Conservation (phyloP, 441 rosid species). For the Syzygium syzygioides region DNA sequence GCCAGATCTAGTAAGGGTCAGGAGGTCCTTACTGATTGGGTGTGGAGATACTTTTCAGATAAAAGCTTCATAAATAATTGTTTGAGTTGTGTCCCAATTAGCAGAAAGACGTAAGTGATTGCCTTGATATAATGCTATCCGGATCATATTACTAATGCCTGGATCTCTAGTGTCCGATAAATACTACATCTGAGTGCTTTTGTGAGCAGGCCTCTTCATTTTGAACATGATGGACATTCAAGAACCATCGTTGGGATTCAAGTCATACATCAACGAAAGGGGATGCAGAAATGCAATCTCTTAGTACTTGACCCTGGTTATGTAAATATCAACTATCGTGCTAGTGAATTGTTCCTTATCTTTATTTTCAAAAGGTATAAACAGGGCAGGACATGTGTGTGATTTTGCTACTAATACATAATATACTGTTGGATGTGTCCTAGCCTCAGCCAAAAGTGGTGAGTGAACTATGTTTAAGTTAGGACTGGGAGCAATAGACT, state of each 20-base stretch:
- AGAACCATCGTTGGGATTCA: conserved; percentile 77
- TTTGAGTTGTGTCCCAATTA: conserved; percentile 29
- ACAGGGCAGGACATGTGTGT: not conserved
- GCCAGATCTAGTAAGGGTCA: conserved; percentile 23
- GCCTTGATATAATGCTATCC: not conserved
- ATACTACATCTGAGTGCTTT: conserved; percentile 8
- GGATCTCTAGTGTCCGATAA: not conserved
- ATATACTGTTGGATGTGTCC: not conserved
- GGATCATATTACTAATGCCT: not conserved
- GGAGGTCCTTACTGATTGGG: conserved; percentile 68
- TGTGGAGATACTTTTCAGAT: conserved; percentile 71
- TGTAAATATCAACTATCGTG: conserved; percentile 29
- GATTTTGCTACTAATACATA: not conserved
- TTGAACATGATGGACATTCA: conserved; percentile 86
- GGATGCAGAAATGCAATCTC: conserved; percentile 44
- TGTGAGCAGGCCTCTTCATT: conserved; percentile 61
- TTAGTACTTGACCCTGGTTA: conserved; percentile 67
- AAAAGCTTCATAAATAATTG: conserved; percentile 22
- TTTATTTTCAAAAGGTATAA: not conserved
- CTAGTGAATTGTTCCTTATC: not conserved
- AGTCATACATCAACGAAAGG: conserved; percentile 31
- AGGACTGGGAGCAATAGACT: not conserved
- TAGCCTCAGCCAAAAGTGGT: not conserved
- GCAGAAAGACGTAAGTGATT: conserved; percentile 41
- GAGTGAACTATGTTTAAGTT: not conserved